Evolutionary conservation across 805 yeast species (phyloP).

Genomic region (Suhomyces kilbournensis): DNA sequence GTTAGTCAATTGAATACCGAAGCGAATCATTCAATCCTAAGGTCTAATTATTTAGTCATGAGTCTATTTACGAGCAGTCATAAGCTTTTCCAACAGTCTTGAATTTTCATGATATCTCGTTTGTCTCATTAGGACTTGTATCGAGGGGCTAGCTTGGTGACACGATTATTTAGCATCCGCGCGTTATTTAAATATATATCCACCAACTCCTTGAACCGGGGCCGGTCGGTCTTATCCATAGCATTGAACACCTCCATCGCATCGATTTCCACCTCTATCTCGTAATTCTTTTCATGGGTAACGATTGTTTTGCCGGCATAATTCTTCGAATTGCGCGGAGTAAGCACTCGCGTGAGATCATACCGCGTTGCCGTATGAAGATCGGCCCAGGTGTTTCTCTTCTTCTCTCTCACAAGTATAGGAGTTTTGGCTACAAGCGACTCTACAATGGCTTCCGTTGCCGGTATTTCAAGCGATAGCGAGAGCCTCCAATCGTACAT

Average conservation of each 20-base stretch:
- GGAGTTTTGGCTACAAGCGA: slow-evolving; percentile 50
- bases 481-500: slow-evolving; percentile 76
- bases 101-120: too few relatives aligned
- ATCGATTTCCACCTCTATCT: slow-evolving; percentile 43
- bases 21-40: too few relatives aligned
- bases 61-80: not conserved
- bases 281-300: slow-evolving; percentile 34
- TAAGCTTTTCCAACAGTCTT: too few relatives aligned
- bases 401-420: slow-evolving; percentile 61
- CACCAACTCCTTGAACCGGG: slow-evolving; percentile 56
- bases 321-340: slow-evolving; percentile 34
- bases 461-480: slow-evolving; percentile 74
- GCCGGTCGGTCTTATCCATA: slow-evolving; percentile 45
- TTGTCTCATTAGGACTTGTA: too few relatives aligned
- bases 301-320: slow-evolving; percentile 35
- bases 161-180: slow-evolving; percentile 42
- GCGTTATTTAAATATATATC: slow-evolving; percentile 60
- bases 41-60: not conserved
- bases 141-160: slow-evolving; percentile 34
- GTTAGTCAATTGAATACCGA: too few relatives aligned
- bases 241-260: slow-evolving; percentile 38
- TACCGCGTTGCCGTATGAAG: slow-evolving; percentile 69
- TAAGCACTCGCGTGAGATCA: slow-evolving; percentile 63
- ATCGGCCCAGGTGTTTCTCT: slow-evolving; percentile 70
- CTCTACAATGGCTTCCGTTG: slow-evolving; percentile 54